phyloP scores from a whole-genome alignment of 129 eudicot genomes.

The Apium graveolens region DNA sequence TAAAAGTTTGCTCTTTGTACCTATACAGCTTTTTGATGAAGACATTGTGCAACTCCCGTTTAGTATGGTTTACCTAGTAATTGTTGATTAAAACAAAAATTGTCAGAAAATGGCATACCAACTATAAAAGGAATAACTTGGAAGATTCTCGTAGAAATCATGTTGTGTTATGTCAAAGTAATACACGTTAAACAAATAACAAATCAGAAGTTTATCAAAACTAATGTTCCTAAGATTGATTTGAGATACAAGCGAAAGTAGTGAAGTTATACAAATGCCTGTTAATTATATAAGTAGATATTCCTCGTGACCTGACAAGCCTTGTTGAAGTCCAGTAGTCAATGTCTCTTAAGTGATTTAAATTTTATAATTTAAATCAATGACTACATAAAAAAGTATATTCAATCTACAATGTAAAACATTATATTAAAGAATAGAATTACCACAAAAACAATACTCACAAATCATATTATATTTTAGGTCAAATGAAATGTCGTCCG shows the following conservation, averaged over 20 bases:
- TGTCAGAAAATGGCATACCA: conserved; percentile 12
- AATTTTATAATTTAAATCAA: too few species aligned
- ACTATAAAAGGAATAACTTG: neutral
- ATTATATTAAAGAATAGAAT: too few species aligned
- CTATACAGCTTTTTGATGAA: conserved; percentile 79
- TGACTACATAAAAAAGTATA: too few species aligned
- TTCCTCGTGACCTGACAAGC: neutral
- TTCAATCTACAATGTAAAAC: too few species aligned
- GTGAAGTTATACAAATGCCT: neutral
- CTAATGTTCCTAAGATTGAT: neutral
- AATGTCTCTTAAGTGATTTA: neutral
- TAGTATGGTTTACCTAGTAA: conserved; percentile 84
- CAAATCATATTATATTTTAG: too few species aligned
- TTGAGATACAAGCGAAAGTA: neutral
- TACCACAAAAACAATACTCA: too few species aligned
- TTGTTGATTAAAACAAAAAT: neutral
- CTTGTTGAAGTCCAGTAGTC: neutral
- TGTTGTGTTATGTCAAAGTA: neutral
- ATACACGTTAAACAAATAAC: neutral
- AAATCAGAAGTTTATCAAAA: neutral
- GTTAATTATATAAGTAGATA: neutral
- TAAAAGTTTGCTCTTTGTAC: conserved; percentile 25
- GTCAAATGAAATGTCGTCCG: too few species aligned
- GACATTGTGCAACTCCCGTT: conserved; percentile 92
- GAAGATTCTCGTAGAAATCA: neutral